Evolutionary conservation across 2,329 filamentous ascomycete species (phyloP).

Genomic region (Xylariaceae sp.): DNA sequence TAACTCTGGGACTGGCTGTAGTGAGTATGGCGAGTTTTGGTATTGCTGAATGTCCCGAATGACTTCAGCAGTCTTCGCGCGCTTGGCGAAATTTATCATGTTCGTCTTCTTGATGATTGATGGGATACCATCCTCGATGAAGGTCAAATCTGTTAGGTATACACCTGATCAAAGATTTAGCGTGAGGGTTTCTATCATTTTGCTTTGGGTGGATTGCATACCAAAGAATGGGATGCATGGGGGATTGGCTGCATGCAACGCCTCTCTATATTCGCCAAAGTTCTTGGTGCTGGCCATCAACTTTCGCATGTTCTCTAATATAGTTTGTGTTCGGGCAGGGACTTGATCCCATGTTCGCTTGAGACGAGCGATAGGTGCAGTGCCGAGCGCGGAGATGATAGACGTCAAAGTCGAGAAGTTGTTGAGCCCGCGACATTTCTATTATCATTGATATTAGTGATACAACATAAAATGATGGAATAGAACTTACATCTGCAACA

Average conservation of each 20-base stretch:
- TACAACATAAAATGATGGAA: background rate
- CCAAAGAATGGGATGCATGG: conserved; percentile 98
- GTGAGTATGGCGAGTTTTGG: conserved; percentile 92
- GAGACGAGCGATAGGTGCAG: conserved; percentile 89
- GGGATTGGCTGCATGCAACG: conserved; percentile 86
- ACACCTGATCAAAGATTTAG: conserved; percentile 57
- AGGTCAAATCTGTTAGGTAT: conserved; percentile 94
- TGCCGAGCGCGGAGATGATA: conserved; percentile 92
- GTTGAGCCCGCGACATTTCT: conserved; percentile 92
- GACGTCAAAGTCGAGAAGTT: conserved; percentile 98
- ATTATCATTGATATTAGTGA: conserved; percentile 20
- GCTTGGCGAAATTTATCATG: conserved; percentile 97
- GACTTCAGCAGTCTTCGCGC: conserved; percentile 95
- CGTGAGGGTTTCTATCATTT: background rate
- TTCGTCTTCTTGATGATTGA: conserved; percentile 95
- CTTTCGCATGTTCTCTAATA: conserved; percentile 85
- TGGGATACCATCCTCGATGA: conserved; percentile 97
- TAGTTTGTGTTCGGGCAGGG: conserved; percentile 73
- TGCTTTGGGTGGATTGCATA: conserved; percentile 43
- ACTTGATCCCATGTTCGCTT: conserved; percentile 94
- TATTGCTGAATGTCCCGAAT: conserved; percentile 99
- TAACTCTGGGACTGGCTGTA: conserved; percentile 84
- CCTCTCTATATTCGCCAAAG: conserved; percentile 93
- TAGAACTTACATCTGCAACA: conserved; percentile 78
- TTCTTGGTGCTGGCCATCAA: conserved; percentile 98